A percentile compares a stretch with the other conserved stretches of the same genome.
phyloP scores from a whole-genome alignment of 208 protist species.

The Leishmania lainsoni region DNA sequence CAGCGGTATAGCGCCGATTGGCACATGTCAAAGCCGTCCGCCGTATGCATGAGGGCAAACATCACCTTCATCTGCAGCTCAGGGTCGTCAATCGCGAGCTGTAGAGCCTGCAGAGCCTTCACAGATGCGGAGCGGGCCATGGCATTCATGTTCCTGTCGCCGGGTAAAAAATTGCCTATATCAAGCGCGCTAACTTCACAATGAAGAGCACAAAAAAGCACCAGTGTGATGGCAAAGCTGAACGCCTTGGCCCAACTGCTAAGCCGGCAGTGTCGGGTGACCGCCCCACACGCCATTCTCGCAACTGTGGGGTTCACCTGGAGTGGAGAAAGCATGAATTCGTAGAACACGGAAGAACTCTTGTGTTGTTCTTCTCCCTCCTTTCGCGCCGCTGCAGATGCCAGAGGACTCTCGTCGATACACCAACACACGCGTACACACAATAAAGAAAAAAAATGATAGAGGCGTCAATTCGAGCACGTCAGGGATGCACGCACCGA shows the following conservation, averaged over 20 bases:
- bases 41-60: not conserved
- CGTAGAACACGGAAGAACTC: not conserved
- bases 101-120: not conserved
- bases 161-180: not conserved
- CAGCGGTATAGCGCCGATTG: constrained; percentile 12
- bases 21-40: constrained; percentile 5
- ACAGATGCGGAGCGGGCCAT: not conserved
- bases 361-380: not conserved
- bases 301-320: not conserved
- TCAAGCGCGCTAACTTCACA: constrained; percentile 1
- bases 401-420: not conserved
- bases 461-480: not conserved
- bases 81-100: not conserved
- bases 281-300: not conserved
- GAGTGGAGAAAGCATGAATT: not conserved
- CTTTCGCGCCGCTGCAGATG: not conserved
- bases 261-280: not conserved
- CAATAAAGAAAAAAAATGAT: no score
- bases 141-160: not conserved
- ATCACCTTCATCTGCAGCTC: not conserved
- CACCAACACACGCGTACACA: not conserved
- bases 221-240: not conserved
- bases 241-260: not conserved
- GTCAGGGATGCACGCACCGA: not conserved
- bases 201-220: not conserved